These are phyloP conservation scores for Globisporangium lucens DNA, from an alignment of 352 stramenopile genomes.

Conservation along the genomic window DNA sequence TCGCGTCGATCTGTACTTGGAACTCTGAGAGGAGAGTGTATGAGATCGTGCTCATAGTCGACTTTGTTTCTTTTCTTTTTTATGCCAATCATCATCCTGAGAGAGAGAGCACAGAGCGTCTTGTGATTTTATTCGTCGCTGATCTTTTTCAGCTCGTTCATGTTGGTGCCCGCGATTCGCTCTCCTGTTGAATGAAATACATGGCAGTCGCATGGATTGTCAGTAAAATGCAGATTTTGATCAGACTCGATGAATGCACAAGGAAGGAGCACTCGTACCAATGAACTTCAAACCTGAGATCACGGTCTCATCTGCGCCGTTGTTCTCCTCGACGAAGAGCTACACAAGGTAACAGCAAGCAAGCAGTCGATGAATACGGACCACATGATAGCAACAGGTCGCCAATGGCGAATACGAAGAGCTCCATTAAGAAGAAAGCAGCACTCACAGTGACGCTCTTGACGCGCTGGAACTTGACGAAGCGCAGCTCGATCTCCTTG, in stretches of 20 bases:
- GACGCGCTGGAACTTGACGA: conserved; percentile 82
- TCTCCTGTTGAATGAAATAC: conserved; percentile 34
- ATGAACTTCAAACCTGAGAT: conserved; percentile 24
- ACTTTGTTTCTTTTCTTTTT: not conserved
- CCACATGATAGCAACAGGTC: not conserved
- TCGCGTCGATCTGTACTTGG: not conserved
- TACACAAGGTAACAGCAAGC: not conserved
- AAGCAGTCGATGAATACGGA: not conserved
- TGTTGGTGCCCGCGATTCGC: conserved; percentile 72
- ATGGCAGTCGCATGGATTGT: not conserved
- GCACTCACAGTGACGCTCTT: conserved; percentile 54
- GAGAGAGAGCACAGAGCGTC: not conserved
- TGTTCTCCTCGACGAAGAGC: conserved; percentile 31
- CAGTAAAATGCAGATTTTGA: too few species aligned
- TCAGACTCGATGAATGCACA: not conserved
- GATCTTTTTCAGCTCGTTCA: conserved; percentile 86
- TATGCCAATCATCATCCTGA: not conserved
- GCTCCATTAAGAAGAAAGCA: not conserved
- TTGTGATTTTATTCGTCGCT: conserved; percentile 54
- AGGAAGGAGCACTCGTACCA: not conserved
- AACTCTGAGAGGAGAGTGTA: not conserved
- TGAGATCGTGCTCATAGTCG: not conserved
- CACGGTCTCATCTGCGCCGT: conserved; percentile 25
- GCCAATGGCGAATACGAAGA: not conserved
- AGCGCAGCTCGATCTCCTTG: conserved; percentile 68